Base-by-base conservation (phyloP, 2,329 filamentous ascomycete species). In the Diaporthe eres region DNA sequence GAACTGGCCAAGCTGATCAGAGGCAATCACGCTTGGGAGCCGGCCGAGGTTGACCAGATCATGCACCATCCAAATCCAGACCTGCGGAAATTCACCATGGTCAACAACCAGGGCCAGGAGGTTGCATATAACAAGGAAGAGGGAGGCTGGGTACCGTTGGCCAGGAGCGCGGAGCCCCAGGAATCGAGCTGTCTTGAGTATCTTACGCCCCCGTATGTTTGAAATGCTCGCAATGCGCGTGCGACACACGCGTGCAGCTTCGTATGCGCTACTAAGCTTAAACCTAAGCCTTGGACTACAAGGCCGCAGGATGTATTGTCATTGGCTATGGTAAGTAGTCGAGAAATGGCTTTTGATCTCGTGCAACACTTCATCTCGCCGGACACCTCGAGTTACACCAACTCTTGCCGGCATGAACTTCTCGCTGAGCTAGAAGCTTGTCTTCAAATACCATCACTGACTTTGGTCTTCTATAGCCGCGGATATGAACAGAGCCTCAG, bases 1-100 rank as follows among this genome's bases (percentile, higher is more conserved):
- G 82, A 85, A 34, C 78, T 88, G 12, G 85, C 83, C 31, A 83
- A 84, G 72, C 74, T 88, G 10, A 79, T 90, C 31, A 83, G 89
- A 28, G 82, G 85, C 42, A 86, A 90, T 71, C 83, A 84, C 3
- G 79, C 80, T 5, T 90, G 87, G 87, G 80, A 81, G 7, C 83
- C 84, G 8, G 75, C 80, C 10, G 79, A 81, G 68, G 73, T 78
- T 10, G 79, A 82, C 25, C 78, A 82, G 15, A 37, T 53, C 28
- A 58, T 70, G 49, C 61, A 57, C 22, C 39, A 75, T 25, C 67
- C 57, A 17, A 51, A 71, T 8, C 63, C 51, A 42, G 37, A 77
- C 22, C 28, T 55, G 42, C 55, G 57, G 17, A 77, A 55, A 22
- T 51, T 76, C 4, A 68, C 70, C 6, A 72, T 78, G 42, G 74